Evolutionary conservation across 352 stramenopile genomes (phyloP).

Genomic region (Phytopythium helicoides): DNA sequence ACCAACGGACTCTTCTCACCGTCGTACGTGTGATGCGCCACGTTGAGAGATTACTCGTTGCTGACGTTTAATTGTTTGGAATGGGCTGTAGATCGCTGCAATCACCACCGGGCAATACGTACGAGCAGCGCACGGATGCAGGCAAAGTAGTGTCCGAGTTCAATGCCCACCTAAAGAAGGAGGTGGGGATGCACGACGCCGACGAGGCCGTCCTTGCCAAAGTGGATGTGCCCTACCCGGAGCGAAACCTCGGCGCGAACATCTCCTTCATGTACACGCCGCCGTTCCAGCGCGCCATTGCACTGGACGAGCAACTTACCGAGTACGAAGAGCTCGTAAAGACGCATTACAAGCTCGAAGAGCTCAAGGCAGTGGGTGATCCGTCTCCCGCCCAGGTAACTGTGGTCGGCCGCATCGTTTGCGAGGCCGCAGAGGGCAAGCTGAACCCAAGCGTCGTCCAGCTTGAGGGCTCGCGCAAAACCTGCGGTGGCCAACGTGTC

Average conservation of each 20-base stretch:
- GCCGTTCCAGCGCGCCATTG: conserved; percentile 69
- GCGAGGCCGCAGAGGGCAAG: conserved; percentile 80
- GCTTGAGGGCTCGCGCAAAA: conserved; percentile 79
- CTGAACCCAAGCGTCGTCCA: conserved; percentile 81
- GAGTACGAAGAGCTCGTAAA: conserved; percentile 80
- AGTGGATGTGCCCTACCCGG: conserved; percentile 43
- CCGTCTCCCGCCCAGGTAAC: conserved; percentile 72
- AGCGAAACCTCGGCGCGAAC: conserved; percentile 56
- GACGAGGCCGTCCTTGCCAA: conserved; percentile 3
- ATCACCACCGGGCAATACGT: conserved; percentile 64
- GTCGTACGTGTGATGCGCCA: conserved; percentile 42
- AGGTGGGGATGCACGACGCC: conserved; percentile 26
- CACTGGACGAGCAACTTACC: conserved; percentile 70
- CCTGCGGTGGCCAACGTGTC: conserved; percentile 80
- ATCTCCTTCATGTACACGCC: conserved; percentile 86
- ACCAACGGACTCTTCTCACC: conserved; percentile 75
- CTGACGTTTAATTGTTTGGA: too few relatives aligned
- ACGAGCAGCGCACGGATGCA: conserved; percentile 74
- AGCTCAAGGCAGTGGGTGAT: conserved; percentile 67
- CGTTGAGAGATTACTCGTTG: too few relatives aligned
- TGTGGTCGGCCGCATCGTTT: conserved; percentile 81
- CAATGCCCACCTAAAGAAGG: conserved; percentile 65
- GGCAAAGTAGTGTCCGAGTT: conserved; percentile 81
- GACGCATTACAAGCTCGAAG: conserved; percentile 53
- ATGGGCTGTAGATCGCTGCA: conserved; percentile 51